Conservation (phyloP, 495 filamentous ascomycete genomes). For the Bacidia rubella region DNA sequence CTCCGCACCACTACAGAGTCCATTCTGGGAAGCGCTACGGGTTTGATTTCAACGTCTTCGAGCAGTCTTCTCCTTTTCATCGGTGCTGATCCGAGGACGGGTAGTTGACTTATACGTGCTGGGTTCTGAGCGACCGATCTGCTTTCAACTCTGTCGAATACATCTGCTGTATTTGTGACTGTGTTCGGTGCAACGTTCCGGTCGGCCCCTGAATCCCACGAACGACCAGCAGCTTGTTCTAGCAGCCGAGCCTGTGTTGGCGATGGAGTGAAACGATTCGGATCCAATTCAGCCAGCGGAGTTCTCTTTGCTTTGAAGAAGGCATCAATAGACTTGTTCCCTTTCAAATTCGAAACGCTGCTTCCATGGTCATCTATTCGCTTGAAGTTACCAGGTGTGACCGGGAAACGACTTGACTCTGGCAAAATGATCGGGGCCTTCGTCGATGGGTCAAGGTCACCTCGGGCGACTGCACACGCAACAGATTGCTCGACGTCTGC, state of each 20-base stretch:
- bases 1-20: conserved; percentile 33
- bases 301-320: conserved; percentile 68
- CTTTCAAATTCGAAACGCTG: conserved; percentile 44
- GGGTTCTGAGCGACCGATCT: background rate
- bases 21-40: conserved; percentile 17
- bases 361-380: conserved; percentile 28
- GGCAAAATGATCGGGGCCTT: conserved; percentile 50
- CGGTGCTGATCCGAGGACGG: conserved; percentile 12
- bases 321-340: conserved; percentile 51
- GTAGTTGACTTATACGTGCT: background rate
- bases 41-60: conserved; percentile 37
- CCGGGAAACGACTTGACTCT: conserved; percentile 14
- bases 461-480: conserved; percentile 63
- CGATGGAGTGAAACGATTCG: conserved; percentile 66
- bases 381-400: conserved; percentile 7
- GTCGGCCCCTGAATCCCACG: conserved; percentile 31
- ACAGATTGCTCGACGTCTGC: conserved; percentile 49
- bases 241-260: conserved; percentile 52
- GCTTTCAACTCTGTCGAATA: background rate
- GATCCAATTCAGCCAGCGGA: conserved; percentile 75
- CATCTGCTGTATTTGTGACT: background rate
- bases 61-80: conserved; percentile 51
- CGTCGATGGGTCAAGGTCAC: conserved; percentile 81
- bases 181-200: background rate
- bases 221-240: conserved; percentile 35